Base-by-base conservation (phyloP, 2,329 filamentous ascomycete genomes). In the Exophiala viscosa region DNA sequence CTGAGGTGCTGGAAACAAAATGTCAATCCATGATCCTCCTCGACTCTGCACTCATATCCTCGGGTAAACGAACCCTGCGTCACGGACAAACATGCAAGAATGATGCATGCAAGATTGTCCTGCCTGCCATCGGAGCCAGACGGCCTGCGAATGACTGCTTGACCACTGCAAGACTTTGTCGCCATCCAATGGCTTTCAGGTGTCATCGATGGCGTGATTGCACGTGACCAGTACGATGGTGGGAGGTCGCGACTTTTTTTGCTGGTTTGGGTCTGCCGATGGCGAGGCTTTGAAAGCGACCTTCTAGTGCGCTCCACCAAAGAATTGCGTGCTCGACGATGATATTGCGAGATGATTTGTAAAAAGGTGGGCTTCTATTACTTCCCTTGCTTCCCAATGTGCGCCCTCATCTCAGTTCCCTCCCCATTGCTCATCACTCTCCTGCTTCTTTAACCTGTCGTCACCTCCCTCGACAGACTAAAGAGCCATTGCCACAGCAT, bases 241-340 rank as follows among this genome's bases (percentile, higher is more conserved):
- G 43, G 45, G 23, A 28, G 23, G 23, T 28, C 23, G 23, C 23
- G 23, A 28, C 23, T 34, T 17, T 45, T 50, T 44, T 42, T 45
- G n/a, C 18, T 28, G 23, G 28, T 40, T 53, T 47, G 48, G 45
- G 41, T 40, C 54, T 33, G 43, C 46, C 40, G 46, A 38, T 36
- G 45, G 39, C 50, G 47, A 59, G 50, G 48, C 55, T 57, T 48
- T 58, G 23, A 28, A 28, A 28, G 23, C 48, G 48, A 58, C 48
- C 18, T 49, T 34, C 50, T 50, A 54, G 50, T 46, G 42, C 42
- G 52, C 46, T 54, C 53, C 53, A 56, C 52, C 31, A 38, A 45
- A 36, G 49, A 51, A 59, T 59, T 50, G 56, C 56, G 56, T 59
- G 56, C 56, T 59, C 56, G 40, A 54, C 50, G 36, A 54, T 54